phyloP scores from a whole-genome alignment of 495 filamentous ascomycete genomes.

The Hypomontagnella monticulosa region DNA sequence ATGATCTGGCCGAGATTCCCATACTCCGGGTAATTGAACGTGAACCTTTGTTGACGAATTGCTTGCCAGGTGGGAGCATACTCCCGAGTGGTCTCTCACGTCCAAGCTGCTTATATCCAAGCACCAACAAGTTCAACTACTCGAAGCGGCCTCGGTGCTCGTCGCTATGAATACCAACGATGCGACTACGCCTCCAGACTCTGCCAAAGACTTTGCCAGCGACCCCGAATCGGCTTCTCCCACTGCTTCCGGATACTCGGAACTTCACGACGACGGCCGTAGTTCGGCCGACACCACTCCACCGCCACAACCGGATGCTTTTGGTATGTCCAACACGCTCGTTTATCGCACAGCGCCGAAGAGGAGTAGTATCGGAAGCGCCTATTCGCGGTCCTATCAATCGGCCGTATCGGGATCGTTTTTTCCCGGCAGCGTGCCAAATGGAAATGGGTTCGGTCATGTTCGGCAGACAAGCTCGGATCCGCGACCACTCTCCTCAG shows the following conservation, averaged over 20 bases:
- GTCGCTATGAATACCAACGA: conserved; percentile 84
- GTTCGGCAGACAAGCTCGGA: conserved; percentile 65
- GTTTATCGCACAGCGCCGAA: conserved; percentile 64
- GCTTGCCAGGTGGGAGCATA: conserved; percentile 94
- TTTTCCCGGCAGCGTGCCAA: conserved; percentile 60
- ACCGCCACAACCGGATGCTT: conserved; percentile 67
- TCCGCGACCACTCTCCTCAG: conserved; percentile 68
- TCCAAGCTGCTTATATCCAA: conserved; percentile 99
- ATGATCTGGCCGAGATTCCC: conserved; percentile 38
- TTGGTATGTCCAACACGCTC: conserved; percentile 48
- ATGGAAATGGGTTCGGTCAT: conserved; percentile 60
- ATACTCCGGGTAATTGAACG: conserved; percentile 40
- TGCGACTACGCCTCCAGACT: conserved; percentile 64
- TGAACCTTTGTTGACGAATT: conserved; percentile 51
- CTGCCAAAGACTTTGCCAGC: conserved; percentile 71
- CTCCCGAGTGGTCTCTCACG: conserved; percentile 96
- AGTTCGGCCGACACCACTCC: conserved; percentile 78
- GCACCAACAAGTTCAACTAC: conserved; percentile 97
- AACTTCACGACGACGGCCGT: conserved; percentile 71
- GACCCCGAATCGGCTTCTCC: conserved; percentile 86
- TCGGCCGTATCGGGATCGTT: conserved; percentile 69
- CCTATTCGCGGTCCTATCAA: conserved; percentile 85
- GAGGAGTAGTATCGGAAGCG: conserved; percentile 72
- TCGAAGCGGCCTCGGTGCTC: conserved; percentile 94
- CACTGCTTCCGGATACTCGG: conserved; percentile 78